A percentile compares a stretch with the other conserved stretches of the same genome.
phyloP scores from a whole-genome alignment of 2,329 filamentous ascomycete species.

The Ophiostoma himal-ulmi region DNA sequence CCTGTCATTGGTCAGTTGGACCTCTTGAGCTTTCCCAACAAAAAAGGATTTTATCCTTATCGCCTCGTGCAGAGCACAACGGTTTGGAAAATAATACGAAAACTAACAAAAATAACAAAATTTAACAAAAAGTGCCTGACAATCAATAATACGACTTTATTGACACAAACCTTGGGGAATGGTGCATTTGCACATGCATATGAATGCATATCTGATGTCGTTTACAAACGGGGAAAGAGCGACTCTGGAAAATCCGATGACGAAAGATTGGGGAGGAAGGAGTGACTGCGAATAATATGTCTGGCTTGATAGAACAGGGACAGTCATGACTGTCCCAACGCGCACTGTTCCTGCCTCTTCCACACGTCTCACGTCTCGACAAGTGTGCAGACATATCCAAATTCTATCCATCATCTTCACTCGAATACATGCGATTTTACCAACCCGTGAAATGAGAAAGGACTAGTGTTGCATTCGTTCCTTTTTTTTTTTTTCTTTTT shows the following conservation, averaged over 20 bases:
- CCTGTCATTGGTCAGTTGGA: constrained; percentile 23
- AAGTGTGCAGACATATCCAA: background rate
- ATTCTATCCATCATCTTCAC: background rate
- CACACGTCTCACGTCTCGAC: no score
- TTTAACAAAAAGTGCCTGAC: background rate
- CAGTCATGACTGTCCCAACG: background rate
- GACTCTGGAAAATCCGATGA: background rate
- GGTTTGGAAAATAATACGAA: constrained; percentile 1
- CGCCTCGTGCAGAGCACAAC: constrained; percentile 2
- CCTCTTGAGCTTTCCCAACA: constrained; percentile 24
- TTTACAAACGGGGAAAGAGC: constrained; percentile 4
- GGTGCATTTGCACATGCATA: background rate
- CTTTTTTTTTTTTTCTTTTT: no score
- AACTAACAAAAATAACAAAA: background rate
- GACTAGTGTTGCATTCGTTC: constrained; percentile 8
- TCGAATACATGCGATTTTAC: background rate
- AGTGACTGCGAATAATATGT: background rate
- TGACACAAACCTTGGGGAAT: background rate
- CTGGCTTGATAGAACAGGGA: background rate
- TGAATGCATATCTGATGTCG: background rate
- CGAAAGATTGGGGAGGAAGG: background rate
- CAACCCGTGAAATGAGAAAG: background rate
- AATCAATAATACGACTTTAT: background rate
- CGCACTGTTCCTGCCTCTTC: background rate
- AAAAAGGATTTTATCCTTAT: constrained; percentile 8